Base-by-base conservation (phyloP, 371 early-diverging fungal genomes). In the Mortierella sp. region DNA sequence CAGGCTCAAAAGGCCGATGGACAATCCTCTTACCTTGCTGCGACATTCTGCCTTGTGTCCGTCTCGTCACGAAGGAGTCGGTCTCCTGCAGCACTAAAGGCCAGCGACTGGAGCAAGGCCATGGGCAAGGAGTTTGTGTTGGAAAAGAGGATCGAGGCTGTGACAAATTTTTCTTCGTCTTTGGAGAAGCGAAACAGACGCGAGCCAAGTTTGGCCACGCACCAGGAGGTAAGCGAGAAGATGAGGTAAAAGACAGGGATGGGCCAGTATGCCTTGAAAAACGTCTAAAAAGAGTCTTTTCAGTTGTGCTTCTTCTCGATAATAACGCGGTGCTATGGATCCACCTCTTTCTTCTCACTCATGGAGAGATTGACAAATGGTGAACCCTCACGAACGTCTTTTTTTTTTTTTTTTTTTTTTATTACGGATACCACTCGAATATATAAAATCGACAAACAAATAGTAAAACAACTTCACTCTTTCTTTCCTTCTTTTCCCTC, bases 111-210 rank as follows among this genome's bases (percentile, higher is more conserved):
- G 57, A 94, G 86, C 47, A 92, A 75, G 7, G 92, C 91, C 52
- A 92, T 87, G 1, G 94, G 94, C 14, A 92, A 70, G 18, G 91
- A 89, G 70, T 94, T 94, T 37, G 91, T 87, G 70, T 94, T 94
- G 59, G 85, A 84, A 60, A 92, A 92, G 72, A 94, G 84, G 48
- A 87, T 83, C 21, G 92, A 89, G 0, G 90, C 90, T 21, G 84
- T 82, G 16, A 90, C 86, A 68, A 94, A 88, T 6, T 87, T 89
- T 4, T 83, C 85, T 48, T 90, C 88, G 18, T 83, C 82, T 26
- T 62, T 53, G 23, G 81, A 62, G 48, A 87, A 82, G 18, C 84
- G 57, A n/a, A 87, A 66, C 23, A 86, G 25, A 6, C 83, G 68
- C n/a, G 82, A 75, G 29, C 85, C 83, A 6, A 82, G 60, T 46